Percentiles rank a stretch among this genome's conserved stretches.
Evolutionary conservation across 2,329 filamentous ascomycete species (phyloP).

Genomic region (Aureobasidium pullulans): DNA sequence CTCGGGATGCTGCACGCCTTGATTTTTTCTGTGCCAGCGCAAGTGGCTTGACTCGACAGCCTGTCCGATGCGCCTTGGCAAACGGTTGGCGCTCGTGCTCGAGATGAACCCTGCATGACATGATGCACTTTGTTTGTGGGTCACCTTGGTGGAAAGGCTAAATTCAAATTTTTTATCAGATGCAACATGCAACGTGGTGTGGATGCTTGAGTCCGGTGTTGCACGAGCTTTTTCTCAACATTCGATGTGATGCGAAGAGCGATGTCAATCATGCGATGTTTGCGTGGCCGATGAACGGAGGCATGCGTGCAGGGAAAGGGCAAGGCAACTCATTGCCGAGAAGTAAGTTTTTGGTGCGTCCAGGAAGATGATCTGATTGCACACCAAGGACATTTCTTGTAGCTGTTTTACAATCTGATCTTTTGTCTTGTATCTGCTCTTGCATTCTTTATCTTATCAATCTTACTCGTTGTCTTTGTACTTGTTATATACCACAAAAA

Average conservation of each 20-base stretch:
- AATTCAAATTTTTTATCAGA: not conserved
- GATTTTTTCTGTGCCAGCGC: not conserved
- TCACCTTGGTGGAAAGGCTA: conserved; percentile 1
- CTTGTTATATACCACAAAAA: not conserved
- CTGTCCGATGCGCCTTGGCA: not conserved
- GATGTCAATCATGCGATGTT: not conserved
- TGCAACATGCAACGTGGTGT: not conserved
- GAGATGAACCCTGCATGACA: conserved; percentile 3
- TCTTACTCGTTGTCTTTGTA: not conserved
- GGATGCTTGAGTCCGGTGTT: not conserved
- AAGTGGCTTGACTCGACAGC: not conserved
- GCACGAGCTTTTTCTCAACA: conserved; percentile 5
- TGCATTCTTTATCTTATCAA: conserved; percentile 9
- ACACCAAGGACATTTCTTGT: not conserved
- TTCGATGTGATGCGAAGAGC: not conserved
- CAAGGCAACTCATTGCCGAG: not conserved
- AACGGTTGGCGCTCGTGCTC: not conserved
- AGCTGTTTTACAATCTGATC: not conserved
- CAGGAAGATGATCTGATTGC: too few relatives aligned
- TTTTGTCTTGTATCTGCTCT: not conserved
- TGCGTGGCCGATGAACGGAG: not conserved
- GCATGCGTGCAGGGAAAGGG: not conserved
- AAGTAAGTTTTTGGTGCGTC: not conserved
- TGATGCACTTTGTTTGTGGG: not conserved
- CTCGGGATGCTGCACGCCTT: not conserved